Evolutionary conservation across 305 asterid species (phyloP).

Genomic region (Fraxinus floribunda): DNA sequence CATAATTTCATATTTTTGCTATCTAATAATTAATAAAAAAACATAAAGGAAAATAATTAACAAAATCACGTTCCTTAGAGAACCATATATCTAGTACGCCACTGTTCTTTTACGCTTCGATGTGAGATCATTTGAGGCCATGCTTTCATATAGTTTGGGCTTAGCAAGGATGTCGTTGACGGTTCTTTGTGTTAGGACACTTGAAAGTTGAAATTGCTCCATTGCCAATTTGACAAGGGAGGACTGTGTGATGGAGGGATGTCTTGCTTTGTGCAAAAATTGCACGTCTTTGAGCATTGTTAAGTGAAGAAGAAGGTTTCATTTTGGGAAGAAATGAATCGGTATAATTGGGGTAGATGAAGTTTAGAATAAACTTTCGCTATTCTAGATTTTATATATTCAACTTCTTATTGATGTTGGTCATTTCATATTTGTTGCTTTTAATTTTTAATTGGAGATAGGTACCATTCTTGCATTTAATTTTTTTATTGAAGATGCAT

Average conservation of each 20-base stretch:
- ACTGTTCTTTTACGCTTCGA: not conserved
- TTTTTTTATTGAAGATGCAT: not conserved
- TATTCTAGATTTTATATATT: not conserved
- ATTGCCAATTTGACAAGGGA: not conserved
- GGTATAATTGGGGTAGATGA: not conserved
- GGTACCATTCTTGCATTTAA: not conserved
- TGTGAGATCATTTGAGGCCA: not conserved
- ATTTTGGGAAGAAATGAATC: not conserved
- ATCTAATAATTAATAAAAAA: not conserved
- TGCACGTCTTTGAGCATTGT: not conserved
- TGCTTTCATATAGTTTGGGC: not conserved
- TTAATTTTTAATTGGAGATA: not conserved
- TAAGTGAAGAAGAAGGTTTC: not conserved
- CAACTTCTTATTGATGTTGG: not conserved
- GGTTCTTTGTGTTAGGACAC: not conserved
- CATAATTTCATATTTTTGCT: not conserved
- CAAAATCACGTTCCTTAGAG: not conserved
- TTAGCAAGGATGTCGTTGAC: not conserved
- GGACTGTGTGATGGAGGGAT: not conserved
- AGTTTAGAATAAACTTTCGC: not conserved
- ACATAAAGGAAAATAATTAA: not conserved
- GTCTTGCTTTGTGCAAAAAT: not conserved
- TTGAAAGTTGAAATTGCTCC: not conserved
- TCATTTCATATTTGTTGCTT: not conserved
- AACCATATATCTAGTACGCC: not conserved